Evolutionary conservation across 768 basidiomycete species (phyloP), one percentile per base, ranked within the genome.

Genomic region (Fomitopsis pulvina): DNA sequence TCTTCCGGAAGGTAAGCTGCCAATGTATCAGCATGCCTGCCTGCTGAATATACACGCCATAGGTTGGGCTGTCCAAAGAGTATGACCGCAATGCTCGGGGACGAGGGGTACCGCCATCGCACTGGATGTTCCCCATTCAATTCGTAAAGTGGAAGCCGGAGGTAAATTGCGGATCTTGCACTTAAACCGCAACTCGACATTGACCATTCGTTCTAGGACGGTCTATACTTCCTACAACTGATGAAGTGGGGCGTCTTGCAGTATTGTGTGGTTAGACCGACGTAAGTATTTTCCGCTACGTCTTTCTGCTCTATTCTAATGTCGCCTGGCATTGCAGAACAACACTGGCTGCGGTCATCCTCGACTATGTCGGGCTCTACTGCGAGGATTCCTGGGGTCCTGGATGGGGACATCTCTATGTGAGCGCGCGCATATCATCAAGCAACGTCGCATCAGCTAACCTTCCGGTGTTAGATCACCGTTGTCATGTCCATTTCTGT

Each of bases 161-260:
- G 59, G 82, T 82, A 52, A 26, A 69, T 59, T 4, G 3, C n/a
- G 32, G 39, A 12, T 39, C 2, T 11, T 42, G 2, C 45, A 50
- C 1, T 47, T 34, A 2, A 14, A 46, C 10, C 39, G 40, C 8
- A 27, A n/a, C n/a, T n/a, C n/a, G n/a, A n/a, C n/a, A n/a, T n/a
- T n/a, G n/a, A n/a, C n/a, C n/a, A n/a, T n/a, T n/a, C n/a, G n/a
- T n/a, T 41, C 4, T 48, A 82, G 78, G 78, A 83, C 57, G 84
- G 84, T 0, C 64, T 86, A 22, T 80, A 81, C 57, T 87, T 85
- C 58, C 65, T 87, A 39, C 82, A 85, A 59, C 61, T 85, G 41
- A 83, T 83, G 80, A 87, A 87, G 61, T 86, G 84, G 81, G 80
- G 78, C 3, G 78, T 89, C 12, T 68, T 87, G 28, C 86, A 87